phyloP scores from a whole-genome alignment of 345 rosid species.

The Heritiera littoralis region DNA sequence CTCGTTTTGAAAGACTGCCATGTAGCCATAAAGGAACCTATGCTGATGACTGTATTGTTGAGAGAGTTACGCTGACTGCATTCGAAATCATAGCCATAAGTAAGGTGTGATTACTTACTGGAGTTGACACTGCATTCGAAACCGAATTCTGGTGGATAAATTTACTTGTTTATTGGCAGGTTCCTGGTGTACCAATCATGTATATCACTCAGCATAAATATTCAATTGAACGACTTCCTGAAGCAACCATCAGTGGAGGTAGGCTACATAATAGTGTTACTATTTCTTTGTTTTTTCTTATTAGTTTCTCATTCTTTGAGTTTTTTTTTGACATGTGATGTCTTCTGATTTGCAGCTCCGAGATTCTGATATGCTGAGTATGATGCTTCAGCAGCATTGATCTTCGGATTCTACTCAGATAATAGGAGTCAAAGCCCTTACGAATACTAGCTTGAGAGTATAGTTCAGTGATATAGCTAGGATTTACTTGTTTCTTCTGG shows the following conservation, averaged over 20 bases:
- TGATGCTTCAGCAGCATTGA: not conserved
- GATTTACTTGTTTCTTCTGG: not conserved
- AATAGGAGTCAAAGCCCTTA: not conserved
- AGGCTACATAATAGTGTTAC: conserved; percentile 25
- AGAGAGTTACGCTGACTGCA: conserved; percentile 86
- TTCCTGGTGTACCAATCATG: conserved; percentile 98
- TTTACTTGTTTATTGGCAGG: conserved; percentile 35
- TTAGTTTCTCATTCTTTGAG: not conserved
- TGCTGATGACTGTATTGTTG: conserved; percentile 99
- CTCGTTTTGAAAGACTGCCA: conserved; percentile 87
- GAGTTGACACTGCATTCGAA: conserved; percentile 6
- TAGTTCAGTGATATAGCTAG: not conserved
- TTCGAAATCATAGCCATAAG: no score
- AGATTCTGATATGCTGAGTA: conserved; percentile 36
- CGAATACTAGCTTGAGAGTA: not conserved
- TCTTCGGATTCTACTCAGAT: not conserved
- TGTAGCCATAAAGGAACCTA: conserved; percentile 94
- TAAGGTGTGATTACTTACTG: conserved; percentile 50
- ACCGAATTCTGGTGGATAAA: not conserved
- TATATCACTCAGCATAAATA: conserved; percentile 73
- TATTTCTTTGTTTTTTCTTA: not conserved
- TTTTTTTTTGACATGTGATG: not conserved
- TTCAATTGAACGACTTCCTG: conserved; percentile 88
- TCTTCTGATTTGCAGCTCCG: conserved; percentile 51
- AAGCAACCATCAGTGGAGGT: conserved; percentile 98